Evolutionary conservation across 495 filamentous ascomycete genomes (phyloP), one percentile per base, ranked within the genome.

Genomic region (Hyaloscypha bicolor): DNA sequence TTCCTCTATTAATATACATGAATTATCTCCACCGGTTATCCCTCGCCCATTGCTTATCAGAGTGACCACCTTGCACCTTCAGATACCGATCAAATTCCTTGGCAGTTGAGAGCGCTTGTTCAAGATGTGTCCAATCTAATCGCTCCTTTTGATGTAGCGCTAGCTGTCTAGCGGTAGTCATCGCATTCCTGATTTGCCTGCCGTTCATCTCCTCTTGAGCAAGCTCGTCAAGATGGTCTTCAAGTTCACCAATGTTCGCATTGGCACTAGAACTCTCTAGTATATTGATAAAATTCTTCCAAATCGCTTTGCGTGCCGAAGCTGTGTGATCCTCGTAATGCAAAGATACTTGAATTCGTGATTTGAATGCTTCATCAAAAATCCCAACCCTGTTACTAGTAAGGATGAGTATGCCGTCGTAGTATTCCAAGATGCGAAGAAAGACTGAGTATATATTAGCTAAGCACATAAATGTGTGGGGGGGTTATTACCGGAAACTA

Each of bases 281-380:
- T 3, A 68, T 58, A 9, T 72, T 88, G 66, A 86, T 74, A 64
- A 96, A 95, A 77, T 91, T 88, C 79, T 87, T 90, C 90, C 93
- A 96, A 56, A 97, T 89, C 63, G 85, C 86, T 60, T 86, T 88
- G 78, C 90, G 90, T 31, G 92, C 92, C 67, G 88, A 87, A 33
- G 80, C 72, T 1, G 84, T 86, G 30, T 96, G 83, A 63, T 91
- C 89, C 57, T 77, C 72, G 62, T 82, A 83, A 55, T 80, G 68
- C 3, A 83, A 71, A 0, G 69, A 70, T 11, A 85, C 51, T 65
- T 85, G 80, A 48, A 83, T 79, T 2, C 80, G 74, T 42, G 73
- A 80, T 14, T 77, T 68, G 69, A 84, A 77, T 21, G 79, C 77
- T 42, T 82, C 74, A 66, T 85, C 80, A 71, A 84, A 79, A 14